Base-by-base conservation (phyloP, 2,329 filamentous ascomycete genomes). In the Diaporthe destruens region DNA sequence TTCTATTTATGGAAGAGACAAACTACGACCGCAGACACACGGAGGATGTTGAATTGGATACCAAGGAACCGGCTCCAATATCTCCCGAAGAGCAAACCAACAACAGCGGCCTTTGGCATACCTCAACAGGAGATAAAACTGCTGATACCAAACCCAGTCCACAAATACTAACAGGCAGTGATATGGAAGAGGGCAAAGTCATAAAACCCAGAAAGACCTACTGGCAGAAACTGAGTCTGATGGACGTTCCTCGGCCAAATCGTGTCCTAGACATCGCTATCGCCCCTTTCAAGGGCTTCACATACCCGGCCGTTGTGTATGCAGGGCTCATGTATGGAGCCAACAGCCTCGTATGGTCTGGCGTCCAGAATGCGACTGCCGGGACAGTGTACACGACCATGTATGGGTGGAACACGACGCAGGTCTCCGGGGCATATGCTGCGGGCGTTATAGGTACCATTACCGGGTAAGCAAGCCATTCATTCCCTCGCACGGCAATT, bases 1-100 rank as follows among this genome's bases (percentile, higher is more conserved):
- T 89, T 78, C 81, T 89, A 63, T 82, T 89, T 68, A 87, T 88
- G 67, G 87, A 89, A 75, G 88, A 90, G 77, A 87, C 87, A 3
- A 82, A 83, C 36, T 89, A 88, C 74, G 78, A 83, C 51, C 75
- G 74, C n/a, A 69, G 47, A 36, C 55, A 69, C 23, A 29, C 2
- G 18, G 55, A 72, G 16, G 5, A 25, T 11, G 1, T 29, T 23
- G 34, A 39, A n/a, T 2, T 23, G 7, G 29, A 44, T 23, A 14
- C 36, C 16, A 44, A 59, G 54, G 29, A 32, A 16, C 1, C 32
- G 1, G 2, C 32, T n/a, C 14, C 32, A 1, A 18, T 12, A 3
- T 20, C 32, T 16, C 14, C 36, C 49, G 29, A 25, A 6, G 32
- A 53, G 23, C 25, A 53, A 29, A 29, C 2, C n/a, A 53, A 53